Base-by-base conservation (phyloP, 129 eudicot species). In the Erigeron canadensis region DNA sequence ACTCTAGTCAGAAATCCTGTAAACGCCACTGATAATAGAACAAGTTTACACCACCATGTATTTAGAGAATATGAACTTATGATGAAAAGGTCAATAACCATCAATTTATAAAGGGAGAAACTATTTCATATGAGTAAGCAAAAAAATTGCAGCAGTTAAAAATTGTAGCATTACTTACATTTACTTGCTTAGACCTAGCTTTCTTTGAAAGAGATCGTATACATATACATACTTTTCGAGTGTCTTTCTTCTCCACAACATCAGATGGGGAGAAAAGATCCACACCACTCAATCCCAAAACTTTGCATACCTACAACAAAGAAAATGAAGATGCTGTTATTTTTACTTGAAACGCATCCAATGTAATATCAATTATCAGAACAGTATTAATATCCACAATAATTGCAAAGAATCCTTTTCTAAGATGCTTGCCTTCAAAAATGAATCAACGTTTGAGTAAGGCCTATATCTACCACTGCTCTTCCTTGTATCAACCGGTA, bases 181-280 rank as follows among this genome's bases (percentile, higher is more conserved):
- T 81, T 58, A 86, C 73, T 39, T 79, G 81, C 74, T 86, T 88
- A 48, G 91, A 83, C 76, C 87, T 84, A 37, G 86, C 85, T 75
- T 83, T 83, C 83, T 71, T 88, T 59, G 96, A 88, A 53, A 88
- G 79, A 57, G 91, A 84, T 40, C 91, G 77, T 79, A 88, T 78
- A 76, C 96, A 88, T 61, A 88, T 77, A 68, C 91, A 88, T 63
- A 88, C 91, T 88, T 88, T 88, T 59, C 91, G 64, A 21, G 80
- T 84, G 65, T 83, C 70, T 70, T 75, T 83, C 65, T 83, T 86
- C 82, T 88, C 96, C 62, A 86, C 96, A 64, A 88, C 96, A 86
- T 88, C 96, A 7, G 96, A 86, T 8, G 96, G 91, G 50, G 96
- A 83, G 79, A 88, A 88, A 66, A 88, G 91, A 75, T 88, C 91